Conservation (phyloP, 148 eudicot genomes). For the Vaccinium darrowii region DNA sequence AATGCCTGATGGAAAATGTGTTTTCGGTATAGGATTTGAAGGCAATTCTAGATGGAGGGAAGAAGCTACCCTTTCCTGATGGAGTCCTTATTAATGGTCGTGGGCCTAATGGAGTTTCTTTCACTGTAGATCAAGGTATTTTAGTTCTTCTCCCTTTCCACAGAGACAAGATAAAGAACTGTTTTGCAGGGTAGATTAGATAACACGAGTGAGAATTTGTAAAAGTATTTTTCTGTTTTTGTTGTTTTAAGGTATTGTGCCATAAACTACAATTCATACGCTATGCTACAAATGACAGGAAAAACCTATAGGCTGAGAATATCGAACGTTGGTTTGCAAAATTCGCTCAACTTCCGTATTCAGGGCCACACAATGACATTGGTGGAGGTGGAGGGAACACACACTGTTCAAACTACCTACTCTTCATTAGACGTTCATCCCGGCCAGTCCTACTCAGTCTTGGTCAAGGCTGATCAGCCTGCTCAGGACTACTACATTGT, state of each 20-base stretch:
- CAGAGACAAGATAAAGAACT: not conserved
- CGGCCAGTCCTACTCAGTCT: constrained; percentile 89
- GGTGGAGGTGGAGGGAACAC: constrained; percentile 97
- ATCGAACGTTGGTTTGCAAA: constrained; percentile 84
- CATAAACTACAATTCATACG: not conserved
- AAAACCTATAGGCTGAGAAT: constrained; percentile 90
- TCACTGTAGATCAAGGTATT: constrained; percentile 79
- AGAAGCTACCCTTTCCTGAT: constrained; percentile 66
- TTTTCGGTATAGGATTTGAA: constrained; percentile 47
- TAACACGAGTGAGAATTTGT: not conserved
- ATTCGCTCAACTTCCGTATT: constrained; percentile 90
- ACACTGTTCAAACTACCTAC: constrained; percentile 72
- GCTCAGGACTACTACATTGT: constrained; percentile 77
- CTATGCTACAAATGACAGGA: constrained; percentile 37
- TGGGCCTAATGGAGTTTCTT: constrained; percentile 56
- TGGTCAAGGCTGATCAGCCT: constrained; percentile 81
- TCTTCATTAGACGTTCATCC: constrained; percentile 89
- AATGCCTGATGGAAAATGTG: not conserved
- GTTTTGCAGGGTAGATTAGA: not conserved
- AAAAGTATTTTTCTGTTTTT: not conserved
- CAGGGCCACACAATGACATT: constrained; percentile 79
- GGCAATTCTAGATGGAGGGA: constrained; percentile 63
- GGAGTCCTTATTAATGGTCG: constrained; percentile 97
- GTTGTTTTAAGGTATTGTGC: not conserved
- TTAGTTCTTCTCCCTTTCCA: not conserved